Evolutionary conservation across 805 yeast genomes (phyloP), one percentile per base, ranked within the genome.

Genomic region (Metschnikowia proteae): DNA sequence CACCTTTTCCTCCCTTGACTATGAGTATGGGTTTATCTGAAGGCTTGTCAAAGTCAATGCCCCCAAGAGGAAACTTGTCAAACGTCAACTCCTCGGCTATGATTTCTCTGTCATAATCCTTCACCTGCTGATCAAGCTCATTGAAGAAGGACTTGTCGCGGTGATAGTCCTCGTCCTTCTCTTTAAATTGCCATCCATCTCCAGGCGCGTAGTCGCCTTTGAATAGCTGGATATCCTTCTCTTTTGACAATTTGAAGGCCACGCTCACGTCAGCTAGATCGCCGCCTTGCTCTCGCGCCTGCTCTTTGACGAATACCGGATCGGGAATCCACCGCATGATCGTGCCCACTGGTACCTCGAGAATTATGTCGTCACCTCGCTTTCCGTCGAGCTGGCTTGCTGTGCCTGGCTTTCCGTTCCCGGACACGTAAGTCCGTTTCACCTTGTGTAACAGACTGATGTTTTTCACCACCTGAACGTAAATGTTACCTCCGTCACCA

Each of bases 301-400:
- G 52, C 45, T 67, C 66, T 59, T 71, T 58, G 49, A 81, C 67
- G 23, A 65, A 64, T 9, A 67, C 65, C 0, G 94, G 92, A 55
- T 84, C 84, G 7, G 96, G 88, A 48, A 88, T 79, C 96, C 96
- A 90, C 54, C 82, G 76, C 13, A 94, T 75, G 1, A 83, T 78
- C 0, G 99, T 94, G 0, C 99, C 99, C 4, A 88, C 86, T 0
- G 99, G 99, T 0, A 94, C 96, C 28, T 86, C 84, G 2, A 94
- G 75, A 30, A 91, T 67, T 10, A 89, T 69, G 63, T 90, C 96
- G 23, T 78, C 79, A 5, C 98, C 99, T 29, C 77, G 76, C 42
- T 81, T 78, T n/a, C 99, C 99, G 64, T 90, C 92, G 53, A 89
- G 66, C 61, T 92, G 97, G 8, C 80, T 79, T 0, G 83, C 75